Evolutionary conservation across 73 alveolate species (phyloP).

Genomic region (Tetrahymena borealis): DNA sequence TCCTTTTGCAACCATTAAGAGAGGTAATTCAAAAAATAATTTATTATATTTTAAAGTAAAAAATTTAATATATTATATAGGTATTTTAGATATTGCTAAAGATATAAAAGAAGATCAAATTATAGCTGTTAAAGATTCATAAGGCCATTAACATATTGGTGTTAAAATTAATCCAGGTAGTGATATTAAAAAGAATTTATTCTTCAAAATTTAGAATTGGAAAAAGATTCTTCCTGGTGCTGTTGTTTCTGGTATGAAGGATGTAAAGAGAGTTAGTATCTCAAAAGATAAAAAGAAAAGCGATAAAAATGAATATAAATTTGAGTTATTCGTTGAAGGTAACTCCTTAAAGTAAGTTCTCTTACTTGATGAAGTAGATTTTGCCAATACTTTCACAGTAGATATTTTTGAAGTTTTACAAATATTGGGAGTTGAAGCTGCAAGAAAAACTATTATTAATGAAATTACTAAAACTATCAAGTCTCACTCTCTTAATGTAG

Average conservation of each 20-base stretch:
- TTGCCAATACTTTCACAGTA: conserved; percentile 1
- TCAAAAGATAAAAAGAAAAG: not conserved
- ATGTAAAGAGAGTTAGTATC: not conserved
- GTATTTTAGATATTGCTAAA: not conserved
- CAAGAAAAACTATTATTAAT: conserved; percentile 24
- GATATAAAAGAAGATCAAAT: not conserved
- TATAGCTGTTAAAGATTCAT: not conserved
- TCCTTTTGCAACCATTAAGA: not conserved
- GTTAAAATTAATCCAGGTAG: not conserved
- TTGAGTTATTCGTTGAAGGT: conserved; percentile 22
- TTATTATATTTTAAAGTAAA: not conserved
- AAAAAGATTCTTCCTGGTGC: not conserved
- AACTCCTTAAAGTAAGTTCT: conserved; percentile 11
- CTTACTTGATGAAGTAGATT: conserved; percentile 15
- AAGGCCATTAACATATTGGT: not conserved
- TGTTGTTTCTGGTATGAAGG: not conserved
- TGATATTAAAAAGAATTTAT: not conserved
- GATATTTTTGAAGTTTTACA: conserved; percentile 22
- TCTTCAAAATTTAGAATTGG: not conserved
- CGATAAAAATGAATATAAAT: not conserved
- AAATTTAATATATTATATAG: not conserved
- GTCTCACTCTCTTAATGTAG: conserved; percentile 9
- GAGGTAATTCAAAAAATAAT: not conserved
- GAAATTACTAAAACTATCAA: conserved; percentile 23
- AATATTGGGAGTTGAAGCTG: conserved; percentile 33